phyloP scores from a whole-genome alignment of 805 yeast genomes.

The baker's yeast (Saccharomyces cerevisiae) region DNA sequence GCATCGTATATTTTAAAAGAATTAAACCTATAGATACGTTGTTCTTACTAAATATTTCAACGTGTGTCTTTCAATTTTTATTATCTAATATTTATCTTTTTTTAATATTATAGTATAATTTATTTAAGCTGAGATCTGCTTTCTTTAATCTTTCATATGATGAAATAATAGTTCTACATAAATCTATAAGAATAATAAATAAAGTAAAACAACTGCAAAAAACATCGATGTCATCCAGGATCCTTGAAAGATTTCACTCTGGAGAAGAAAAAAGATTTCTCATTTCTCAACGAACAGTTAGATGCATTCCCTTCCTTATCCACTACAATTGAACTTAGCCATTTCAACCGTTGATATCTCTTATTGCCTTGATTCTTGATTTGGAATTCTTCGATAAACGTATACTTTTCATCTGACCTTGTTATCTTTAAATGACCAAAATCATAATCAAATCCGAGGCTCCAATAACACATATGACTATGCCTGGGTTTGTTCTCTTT shows the following conservation, averaged over 20 bases:
- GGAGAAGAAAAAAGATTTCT: slow-evolving; percentile 71
- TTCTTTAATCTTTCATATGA: not conserved
- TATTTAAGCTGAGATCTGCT: not conserved
- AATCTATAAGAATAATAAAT: not conserved
- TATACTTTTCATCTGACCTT: slow-evolving; percentile 54
- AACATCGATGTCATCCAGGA: not conserved
- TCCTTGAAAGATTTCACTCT: slow-evolving; percentile 38
- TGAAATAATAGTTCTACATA: not conserved
- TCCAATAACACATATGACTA: slow-evolving; percentile 50
- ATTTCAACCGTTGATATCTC: slow-evolving; percentile 60
- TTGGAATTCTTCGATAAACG: slow-evolving; percentile 54
- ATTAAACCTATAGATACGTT: slow-evolving; percentile 44
- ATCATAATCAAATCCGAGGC: slow-evolving; percentile 44
- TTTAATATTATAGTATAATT: not conserved
- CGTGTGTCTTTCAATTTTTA: not conserved
- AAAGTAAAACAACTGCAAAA: not conserved
- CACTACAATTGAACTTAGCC: slow-evolving; percentile 57
- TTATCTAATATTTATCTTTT: not conserved
- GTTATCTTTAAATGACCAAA: slow-evolving; percentile 41
- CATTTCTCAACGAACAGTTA: slow-evolving; percentile 54
- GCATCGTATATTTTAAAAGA: slow-evolving; percentile 78
- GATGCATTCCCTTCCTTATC: slow-evolving; percentile 50
- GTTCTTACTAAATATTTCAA: not conserved
- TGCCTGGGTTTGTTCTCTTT: slow-evolving; percentile 29
- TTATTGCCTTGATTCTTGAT: slow-evolving; percentile 54